These are phyloP conservation scores for Pinus taeda DNA, from an alignment of 75 land plant genomes.

Conservation along the genomic window DNA sequence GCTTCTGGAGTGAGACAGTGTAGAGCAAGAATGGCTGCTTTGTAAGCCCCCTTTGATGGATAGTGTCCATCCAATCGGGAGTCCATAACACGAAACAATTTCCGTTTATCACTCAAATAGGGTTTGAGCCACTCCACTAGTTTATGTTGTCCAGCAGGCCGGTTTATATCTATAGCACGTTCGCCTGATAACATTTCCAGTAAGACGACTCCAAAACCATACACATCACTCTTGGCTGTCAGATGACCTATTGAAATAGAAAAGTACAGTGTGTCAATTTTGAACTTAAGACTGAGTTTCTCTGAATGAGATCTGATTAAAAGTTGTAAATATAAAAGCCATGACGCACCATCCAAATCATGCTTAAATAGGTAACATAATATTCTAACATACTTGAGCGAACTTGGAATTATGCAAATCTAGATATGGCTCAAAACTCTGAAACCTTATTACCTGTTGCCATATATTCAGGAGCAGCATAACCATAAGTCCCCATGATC, in stretches of 20 bases:
- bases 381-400: too few species aligned
- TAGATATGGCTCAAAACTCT: too few species aligned
- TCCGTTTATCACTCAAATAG: conserved; percentile 26
- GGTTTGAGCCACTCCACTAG: conserved; percentile 61
- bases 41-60: conserved; percentile 36
- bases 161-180: conserved; percentile 37
- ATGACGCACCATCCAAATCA: too few species aligned
- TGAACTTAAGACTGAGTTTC: neutral
- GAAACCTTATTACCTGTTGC: conserved; percentile 10
- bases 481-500: conserved; percentile 21
- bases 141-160: conserved; percentile 45
- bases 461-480: conserved; percentile 21
- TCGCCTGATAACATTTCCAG: conserved; percentile 60
- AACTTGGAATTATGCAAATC: too few species aligned
- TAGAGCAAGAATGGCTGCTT: conserved; percentile 31
- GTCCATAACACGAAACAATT: conserved; percentile 47
- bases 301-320: neutral
- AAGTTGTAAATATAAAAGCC: neutral
- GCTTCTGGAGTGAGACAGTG: conserved; percentile 45
- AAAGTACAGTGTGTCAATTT: conserved; percentile 3
- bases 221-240: conserved; percentile 69
- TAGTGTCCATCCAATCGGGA: conserved; percentile 34
- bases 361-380: too few species aligned
- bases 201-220: conserved; percentile 69
- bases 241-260: conserved; percentile 46